A percentile compares a stretch with the other conserved stretches of the same genome.
These are phyloP conservation scores for Sarcodon sp. DNA, from an alignment of 768 basidiomycete genomes.

Conservation along the genomic window DNA sequence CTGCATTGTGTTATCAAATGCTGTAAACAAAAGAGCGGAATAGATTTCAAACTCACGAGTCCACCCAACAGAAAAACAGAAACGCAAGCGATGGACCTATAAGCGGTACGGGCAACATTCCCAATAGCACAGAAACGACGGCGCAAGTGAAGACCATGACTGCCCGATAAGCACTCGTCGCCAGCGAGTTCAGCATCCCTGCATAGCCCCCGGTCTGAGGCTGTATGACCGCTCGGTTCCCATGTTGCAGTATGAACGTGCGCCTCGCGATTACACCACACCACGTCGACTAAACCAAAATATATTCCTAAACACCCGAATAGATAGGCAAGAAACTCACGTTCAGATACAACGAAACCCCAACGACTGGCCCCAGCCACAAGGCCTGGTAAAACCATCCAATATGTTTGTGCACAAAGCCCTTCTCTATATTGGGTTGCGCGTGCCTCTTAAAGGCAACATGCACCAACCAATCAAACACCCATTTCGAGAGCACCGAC, in stretches of 20 bases:
- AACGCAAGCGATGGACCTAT: conserved; percentile 51
- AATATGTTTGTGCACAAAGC: conserved; percentile 58
- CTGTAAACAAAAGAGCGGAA: background rate
- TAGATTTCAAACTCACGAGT: conserved; percentile 50
- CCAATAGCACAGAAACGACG: conserved; percentile 49
- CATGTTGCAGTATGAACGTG: conserved; percentile 59
- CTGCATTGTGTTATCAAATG: conserved; percentile 21
- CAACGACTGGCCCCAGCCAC: conserved; percentile 72
- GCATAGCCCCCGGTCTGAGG: conserved; percentile 48
- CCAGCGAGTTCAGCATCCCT: conserved; percentile 60
- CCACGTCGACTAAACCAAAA: conserved; percentile 51
- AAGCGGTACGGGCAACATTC: conserved; percentile 37
- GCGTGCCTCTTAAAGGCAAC: conserved; percentile 37
- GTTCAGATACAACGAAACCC: conserved; percentile 69
- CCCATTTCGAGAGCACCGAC: conserved; percentile 60
- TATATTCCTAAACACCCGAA: background rate
- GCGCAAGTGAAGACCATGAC: conserved; percentile 77
- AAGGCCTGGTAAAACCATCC: conserved; percentile 67
- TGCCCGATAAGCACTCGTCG: conserved; percentile 69
- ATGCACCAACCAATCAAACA: conserved; percentile 66
- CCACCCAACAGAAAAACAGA: conserved; percentile 74
- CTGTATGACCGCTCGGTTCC: conserved; percentile 34
- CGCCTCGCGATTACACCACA: conserved; percentile 66
- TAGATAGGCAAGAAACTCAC: conserved; percentile 27
- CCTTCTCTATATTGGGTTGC: conserved; percentile 24